Evolutionary conservation across 768 basidiomycete species (phyloP).

Genomic region (Infundibulicybe gibba): DNA sequence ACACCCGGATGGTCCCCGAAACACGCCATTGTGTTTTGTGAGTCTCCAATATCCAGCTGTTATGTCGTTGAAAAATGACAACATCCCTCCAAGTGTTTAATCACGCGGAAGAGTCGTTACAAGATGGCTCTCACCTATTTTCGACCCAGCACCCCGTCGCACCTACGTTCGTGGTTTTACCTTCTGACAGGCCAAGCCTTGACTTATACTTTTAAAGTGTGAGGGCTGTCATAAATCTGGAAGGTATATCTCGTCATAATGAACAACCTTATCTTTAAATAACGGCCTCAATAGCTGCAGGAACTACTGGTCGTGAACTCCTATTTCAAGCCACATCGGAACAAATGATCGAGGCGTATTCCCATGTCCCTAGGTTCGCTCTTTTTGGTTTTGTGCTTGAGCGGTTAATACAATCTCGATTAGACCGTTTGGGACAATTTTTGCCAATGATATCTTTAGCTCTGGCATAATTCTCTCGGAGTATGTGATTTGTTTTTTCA

Average conservation of each 20-base stretch:
- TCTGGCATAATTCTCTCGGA: constrained; percentile 90
- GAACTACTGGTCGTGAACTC: constrained; percentile 81
- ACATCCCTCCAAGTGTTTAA: constrained; percentile 70
- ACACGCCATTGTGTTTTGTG: constrained; percentile 80
- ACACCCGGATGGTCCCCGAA: constrained; percentile 70
- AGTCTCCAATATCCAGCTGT: constrained; percentile 24
- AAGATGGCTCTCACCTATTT: constrained; percentile 92
- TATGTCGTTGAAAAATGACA: neutral
- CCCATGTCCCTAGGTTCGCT: constrained; percentile 70
- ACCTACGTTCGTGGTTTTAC: constrained; percentile 50
- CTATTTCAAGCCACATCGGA: constrained; percentile 95
- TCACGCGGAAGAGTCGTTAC: constrained; percentile 90
- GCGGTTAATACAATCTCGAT: neutral
- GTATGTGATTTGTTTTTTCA: constrained; percentile 36
- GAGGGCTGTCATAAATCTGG: constrained; percentile 85
- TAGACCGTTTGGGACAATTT: constrained; percentile 84
- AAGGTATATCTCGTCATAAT: constrained; percentile 45
- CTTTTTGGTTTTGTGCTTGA: neutral
- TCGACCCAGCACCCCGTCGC: constrained; percentile 83
- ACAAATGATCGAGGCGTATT: constrained; percentile 91
- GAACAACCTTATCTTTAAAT: neutral
- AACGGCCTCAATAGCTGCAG: constrained; percentile 58
- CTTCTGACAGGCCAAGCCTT: neutral
- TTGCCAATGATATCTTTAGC: constrained; percentile 90
- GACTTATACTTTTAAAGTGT: constrained; percentile 44